Conservation (phyloP, 2,329 filamentous ascomycete genomes). For the Colletotrichum tropicale region DNA sequence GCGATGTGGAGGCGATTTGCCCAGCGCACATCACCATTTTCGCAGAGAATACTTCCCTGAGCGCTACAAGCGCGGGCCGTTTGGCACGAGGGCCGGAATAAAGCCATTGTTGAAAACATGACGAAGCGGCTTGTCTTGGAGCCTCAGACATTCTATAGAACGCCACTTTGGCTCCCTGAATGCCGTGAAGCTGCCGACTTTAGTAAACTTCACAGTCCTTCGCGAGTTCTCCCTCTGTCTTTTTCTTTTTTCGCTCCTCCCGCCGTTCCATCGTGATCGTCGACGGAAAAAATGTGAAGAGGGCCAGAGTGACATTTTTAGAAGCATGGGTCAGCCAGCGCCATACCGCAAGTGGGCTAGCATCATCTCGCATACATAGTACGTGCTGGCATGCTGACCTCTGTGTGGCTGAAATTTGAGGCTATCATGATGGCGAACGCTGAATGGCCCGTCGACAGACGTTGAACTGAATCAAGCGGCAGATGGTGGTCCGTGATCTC, state of each 20-base stretch:
- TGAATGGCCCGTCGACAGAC: neutral
- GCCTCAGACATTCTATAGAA: neutral
- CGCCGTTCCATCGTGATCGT: neutral
- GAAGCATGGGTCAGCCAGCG: neutral
- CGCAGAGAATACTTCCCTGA: neutral
- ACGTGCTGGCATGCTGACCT: neutral
- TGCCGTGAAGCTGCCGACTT: neutral
- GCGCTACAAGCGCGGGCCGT: neutral
- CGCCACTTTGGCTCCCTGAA: neutral
- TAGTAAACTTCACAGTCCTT: neutral
- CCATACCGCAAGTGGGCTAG: conserved; percentile 7
- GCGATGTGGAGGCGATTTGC: neutral
- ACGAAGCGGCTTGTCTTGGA: neutral
- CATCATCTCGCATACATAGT: neutral
- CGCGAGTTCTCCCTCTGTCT: neutral
- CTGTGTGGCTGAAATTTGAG: conserved; percentile 15
- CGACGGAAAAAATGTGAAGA: neutral
- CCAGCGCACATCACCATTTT: neutral
- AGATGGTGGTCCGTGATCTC: conserved; percentile 12
- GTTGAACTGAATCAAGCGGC: conserved; percentile 1
- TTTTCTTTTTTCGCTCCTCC: neutral
- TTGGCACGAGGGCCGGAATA: neutral
- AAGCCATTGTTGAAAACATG: neutral
- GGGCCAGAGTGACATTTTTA: conserved; percentile 2
- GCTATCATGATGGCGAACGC: neutral